Conservation (phyloP, 2,329 filamentous ascomycete genomes). For the Aspergillus fischeri region DNA sequence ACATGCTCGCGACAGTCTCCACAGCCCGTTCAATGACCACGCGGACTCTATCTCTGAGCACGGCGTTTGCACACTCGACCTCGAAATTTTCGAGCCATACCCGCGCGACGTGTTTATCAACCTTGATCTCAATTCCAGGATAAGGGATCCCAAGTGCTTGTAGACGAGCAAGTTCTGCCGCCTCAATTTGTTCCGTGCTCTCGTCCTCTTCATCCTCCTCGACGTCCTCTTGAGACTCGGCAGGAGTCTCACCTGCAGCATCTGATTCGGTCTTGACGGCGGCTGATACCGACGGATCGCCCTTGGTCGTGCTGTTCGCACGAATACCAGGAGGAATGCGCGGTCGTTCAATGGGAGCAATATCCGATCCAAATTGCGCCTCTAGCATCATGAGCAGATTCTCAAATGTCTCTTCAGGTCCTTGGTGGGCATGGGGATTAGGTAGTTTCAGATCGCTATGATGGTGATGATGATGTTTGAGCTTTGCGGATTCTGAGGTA, state of each 20-base stretch:
- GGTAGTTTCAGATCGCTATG: conserved; percentile 43
- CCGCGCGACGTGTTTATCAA: conserved; percentile 81
- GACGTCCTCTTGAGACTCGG: conserved; percentile 15
- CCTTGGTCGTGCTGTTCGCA: conserved; percentile 9
- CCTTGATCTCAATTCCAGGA: conserved; percentile 78
- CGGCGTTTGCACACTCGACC: conserved; percentile 76
- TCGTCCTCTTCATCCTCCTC: conserved; percentile 40
- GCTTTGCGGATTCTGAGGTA: conserved; percentile 53
- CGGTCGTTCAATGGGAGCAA: conserved; percentile 69
- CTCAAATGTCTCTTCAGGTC: conserved; percentile 71
- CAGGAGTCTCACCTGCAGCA: conserved; percentile 9
- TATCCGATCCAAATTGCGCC: conserved; percentile 87
- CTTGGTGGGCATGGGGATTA: conserved; percentile 71
- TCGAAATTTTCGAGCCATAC: conserved; percentile 92
- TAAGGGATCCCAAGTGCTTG: conserved; percentile 85
- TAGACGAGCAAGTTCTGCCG: conserved; percentile 69
- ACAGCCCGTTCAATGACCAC: conserved; percentile 87
- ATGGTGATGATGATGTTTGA: conserved; percentile 54
- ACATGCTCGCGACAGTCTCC: conserved; percentile 76
- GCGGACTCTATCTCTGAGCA: conserved; percentile 77
- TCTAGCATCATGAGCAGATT: conserved; percentile 94
- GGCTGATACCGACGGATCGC: background rate
- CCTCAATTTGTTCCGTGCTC: conserved; percentile 52
- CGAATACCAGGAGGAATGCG: conserved; percentile 34
- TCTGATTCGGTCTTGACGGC: conserved; percentile 14